phyloP scores from a whole-genome alignment of 768 basidiomycete genomes.

The Brasilioporus rufonigricans region DNA sequence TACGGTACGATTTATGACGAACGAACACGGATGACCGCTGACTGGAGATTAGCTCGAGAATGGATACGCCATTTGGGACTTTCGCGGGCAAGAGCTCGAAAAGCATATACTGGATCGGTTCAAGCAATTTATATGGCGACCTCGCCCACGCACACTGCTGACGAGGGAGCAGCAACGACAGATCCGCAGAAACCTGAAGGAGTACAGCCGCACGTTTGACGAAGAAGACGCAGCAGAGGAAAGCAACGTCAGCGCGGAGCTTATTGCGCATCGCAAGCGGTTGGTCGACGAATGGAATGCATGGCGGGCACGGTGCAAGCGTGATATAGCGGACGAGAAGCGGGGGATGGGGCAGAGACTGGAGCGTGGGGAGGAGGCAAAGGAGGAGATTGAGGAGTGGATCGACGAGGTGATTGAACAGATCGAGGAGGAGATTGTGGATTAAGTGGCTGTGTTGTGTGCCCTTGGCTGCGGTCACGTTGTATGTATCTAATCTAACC shows the following conservation, averaged over 20 bases:
- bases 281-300: slow-evolving; percentile 99
- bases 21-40: slow-evolving; percentile 7
- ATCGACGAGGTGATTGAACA: slow-evolving; percentile 92
- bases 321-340: slow-evolving; percentile 59
- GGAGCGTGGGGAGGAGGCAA: slow-evolving; percentile 48
- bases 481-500: slow-evolving; percentile 21
- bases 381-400: slow-evolving; percentile 93
- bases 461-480: too few species aligned
- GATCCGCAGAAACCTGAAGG: slow-evolving; percentile 84
- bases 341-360: slow-evolving; percentile 36
- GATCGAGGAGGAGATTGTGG: slow-evolving; percentile 80
- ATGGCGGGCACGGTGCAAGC: slow-evolving; percentile 77
- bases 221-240: slow-evolving; percentile 97
- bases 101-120: slow-evolving; percentile 89
- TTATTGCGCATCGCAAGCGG: slow-evolving; percentile 84
- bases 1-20: slow-evolving; percentile 54
- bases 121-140: slow-evolving; percentile 99
- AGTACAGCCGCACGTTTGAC: slow-evolving; percentile 89
- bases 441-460: slow-evolving; percentile 37
- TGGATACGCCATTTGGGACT: slow-evolving; percentile 96
- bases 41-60: slow-evolving; percentile 74
- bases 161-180: slow-evolving; percentile 84
- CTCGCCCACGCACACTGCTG: slow-evolving; percentile 86
- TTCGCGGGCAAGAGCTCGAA: slow-evolving; percentile 93
- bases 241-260: slow-evolving; percentile 90